Evolutionary conservation across 352 stramenopile species (phyloP), one percentile per base, ranked within the genome.

Genomic region (Pythium brachiatum): DNA sequence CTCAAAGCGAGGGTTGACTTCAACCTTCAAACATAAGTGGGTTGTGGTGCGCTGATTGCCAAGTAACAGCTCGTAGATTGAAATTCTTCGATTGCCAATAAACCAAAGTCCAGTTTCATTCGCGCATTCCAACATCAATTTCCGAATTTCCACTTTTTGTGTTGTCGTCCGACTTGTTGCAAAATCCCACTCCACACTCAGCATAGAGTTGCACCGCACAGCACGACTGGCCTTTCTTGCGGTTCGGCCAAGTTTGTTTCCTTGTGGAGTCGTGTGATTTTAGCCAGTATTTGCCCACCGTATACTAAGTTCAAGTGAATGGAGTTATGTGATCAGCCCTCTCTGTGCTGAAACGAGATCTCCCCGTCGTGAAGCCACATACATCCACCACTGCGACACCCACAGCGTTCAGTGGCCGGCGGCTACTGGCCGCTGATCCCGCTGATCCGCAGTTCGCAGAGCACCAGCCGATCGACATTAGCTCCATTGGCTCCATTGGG

Each of bases 301-400:
- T 39, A 65, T 64, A 64, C 59, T 53, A 34, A 55, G 7, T 18
- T 8, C 50, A 25, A 64, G 58, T 54, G 18, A 46, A 27, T 64
- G 32, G 27, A 29, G 47, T 53, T 64, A 64, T 51, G 18, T 29
- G 50, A 64, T 64, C 58, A 57, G 48, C 58, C 58, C 58, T 29
- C 21, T 21, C 16, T 7, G n/a, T 46, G 26, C 41, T 38, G 44
- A 20, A 32, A n/a, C 13, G 44, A 52, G 44, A n/a, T 21, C 43
- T 32, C 60, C 50, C 11, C 53, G 13, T 46, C 2, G 38, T 46
- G 12, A 46, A 46, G 38, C 38, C 16, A 21, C 16, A n/a, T n/a
- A 15, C 38, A 21, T 23, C 15, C 20, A 56, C 34, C 18, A 44
- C 23, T 34, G 53, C 38, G 38, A 46, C 38, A 46, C 38, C 15